A percentile compares a stretch with the other conserved stretches of the same genome.
phyloP scores from a whole-genome alignment of 768 basidiomycete species.

The Suillus variegatus region DNA sequence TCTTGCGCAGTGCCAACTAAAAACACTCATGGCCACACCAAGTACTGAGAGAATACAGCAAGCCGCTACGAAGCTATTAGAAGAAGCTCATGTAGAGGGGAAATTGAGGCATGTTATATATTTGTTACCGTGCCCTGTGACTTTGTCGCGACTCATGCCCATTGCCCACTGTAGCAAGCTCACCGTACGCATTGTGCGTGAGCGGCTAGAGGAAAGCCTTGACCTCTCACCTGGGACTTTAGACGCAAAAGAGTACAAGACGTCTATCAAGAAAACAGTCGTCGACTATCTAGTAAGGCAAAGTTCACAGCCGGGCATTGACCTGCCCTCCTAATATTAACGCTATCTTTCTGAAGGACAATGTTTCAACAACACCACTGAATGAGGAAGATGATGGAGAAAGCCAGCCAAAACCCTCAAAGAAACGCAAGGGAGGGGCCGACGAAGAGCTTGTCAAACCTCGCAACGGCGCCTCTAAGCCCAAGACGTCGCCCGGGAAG shows the following conservation, averaged over 20 bases:
- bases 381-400: constrained; percentile 6
- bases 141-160: background rate
- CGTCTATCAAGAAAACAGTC: constrained; percentile 40
- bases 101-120: constrained; percentile 17
- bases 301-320: background rate
- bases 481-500: background rate
- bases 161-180: constrained; percentile 21
- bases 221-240: constrained; percentile 46
- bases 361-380: background rate
- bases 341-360: background rate
- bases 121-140: background rate
- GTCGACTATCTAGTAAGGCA: constrained; percentile 17
- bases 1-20: background rate
- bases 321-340: background rate
- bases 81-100: constrained; percentile 23
- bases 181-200: constrained; percentile 53
- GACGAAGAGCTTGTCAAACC: background rate
- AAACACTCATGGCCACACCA: constrained; percentile 17
- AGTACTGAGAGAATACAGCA: constrained; percentile 17
- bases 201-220: constrained; percentile 48
- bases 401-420: background rate
- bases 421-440: constrained; percentile 14
- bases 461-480: background rate
- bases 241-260: constrained; percentile 45
- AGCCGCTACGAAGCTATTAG: constrained; percentile 23